Base-by-base conservation (phyloP, 1,284 basidiomycete species). In the Pascua sp. region DNA sequence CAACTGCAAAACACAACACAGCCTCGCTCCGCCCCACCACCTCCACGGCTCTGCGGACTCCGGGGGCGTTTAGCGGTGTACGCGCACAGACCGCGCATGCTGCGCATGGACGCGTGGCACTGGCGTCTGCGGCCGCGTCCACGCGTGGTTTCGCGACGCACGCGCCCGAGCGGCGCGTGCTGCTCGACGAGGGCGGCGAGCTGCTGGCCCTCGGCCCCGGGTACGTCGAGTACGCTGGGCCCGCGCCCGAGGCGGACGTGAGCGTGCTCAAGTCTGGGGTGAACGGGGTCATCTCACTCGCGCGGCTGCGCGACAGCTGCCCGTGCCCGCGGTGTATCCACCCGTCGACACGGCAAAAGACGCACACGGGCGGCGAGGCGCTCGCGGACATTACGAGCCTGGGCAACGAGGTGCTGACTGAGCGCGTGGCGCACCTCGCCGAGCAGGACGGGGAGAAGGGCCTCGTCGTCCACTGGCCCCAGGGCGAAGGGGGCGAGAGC, bases 341-440 rank as follows among this genome's bases (percentile, higher is more conserved):
- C 67, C 83, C 86, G 0, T 82, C 83, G n/a, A 90, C 87, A 0
- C 78, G 77, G 11, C 90, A 93, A 75, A 90, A 89, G 62, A 80
- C 91, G 1, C 86, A 87, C 69, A 89, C 77, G 5, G 80, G 58
- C 2, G 58, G 58, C 39, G 61, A 63, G 47, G 61, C 61, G 12
- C 55, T 60, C n/a, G 42, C 37, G 16, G n/a, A 10, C 15, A 36
- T 36, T 12, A 83, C 0, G 59, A 81, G 70, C 82, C 51, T 79
- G 80, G 56, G 76, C 81, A 1, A 81, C 12, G 44, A 80, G 55
- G 79, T 80, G 54, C n/a, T n/a, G n/a, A n/a, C n/a, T n/a, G n/a
- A n/a, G n/a, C n/a, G n/a, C n/a, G 80, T 78, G 41, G 72, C 42
- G 69, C 65, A 8, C 70, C 41, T 44, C 9, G 42, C 45, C 15